These are phyloP conservation scores for Lignosus rhinocerotis DNA, from an alignment of 1,284 basidiomycete species.

Conservation along the genomic window DNA sequence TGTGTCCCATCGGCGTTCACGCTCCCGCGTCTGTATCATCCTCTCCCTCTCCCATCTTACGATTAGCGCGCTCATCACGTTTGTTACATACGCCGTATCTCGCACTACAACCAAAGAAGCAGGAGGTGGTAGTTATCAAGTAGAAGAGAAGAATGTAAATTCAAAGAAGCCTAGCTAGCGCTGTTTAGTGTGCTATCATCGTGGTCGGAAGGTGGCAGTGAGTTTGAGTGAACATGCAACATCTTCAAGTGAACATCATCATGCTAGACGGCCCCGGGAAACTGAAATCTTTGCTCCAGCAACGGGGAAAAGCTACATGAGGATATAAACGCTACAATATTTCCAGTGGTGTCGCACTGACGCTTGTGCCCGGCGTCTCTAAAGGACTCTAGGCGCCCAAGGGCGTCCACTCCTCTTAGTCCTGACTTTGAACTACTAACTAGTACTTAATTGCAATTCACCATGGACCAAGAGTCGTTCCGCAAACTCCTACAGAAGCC, in stretches of 20 bases:
- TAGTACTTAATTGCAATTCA: background rate
- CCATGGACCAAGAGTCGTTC: constrained; percentile 40
- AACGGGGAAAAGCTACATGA: no score
- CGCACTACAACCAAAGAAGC: constrained; percentile 23
- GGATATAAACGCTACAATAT: no score
- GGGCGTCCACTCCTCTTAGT: no score
- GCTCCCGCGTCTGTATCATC: constrained; percentile 18
- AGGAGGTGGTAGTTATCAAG: constrained; percentile 17
- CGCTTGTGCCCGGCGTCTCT: no score
- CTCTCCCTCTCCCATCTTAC: background rate
- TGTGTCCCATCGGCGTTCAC: constrained; percentile 14
- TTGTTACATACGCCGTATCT: constrained; percentile 10
- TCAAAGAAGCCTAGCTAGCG: background rate
- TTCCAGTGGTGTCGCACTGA: no score
- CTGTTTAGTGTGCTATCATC: background rate
- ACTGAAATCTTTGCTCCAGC: no score
- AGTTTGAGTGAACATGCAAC: no score
- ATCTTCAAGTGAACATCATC: no score
- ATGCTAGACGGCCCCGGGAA: no score
- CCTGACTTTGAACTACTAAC: background rate
- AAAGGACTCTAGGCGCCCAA: no score
- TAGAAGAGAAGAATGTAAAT: constrained; percentile 27
- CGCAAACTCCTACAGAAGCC: constrained; percentile 34
- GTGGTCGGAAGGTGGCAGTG: no score
- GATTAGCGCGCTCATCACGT: constrained; percentile 7